Evolutionary conservation across 164 flowering plant genomes (phyloP).

Genomic region (Magnolia officinalis): DNA sequence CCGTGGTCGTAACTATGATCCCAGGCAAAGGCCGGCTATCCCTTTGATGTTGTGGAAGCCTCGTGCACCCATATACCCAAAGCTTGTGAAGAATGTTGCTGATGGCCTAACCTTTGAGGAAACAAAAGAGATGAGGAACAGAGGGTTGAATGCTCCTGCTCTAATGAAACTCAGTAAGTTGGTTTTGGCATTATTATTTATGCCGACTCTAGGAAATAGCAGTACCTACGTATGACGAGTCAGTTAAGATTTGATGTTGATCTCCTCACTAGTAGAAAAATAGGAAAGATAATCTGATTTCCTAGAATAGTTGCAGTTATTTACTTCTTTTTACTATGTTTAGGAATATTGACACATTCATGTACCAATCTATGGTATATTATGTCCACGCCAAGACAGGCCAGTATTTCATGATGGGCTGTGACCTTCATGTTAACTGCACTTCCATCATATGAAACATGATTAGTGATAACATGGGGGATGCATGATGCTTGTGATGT

Average conservation of each 20-base stretch:
- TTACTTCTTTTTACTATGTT: too few species aligned
- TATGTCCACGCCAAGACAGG: too few species aligned
- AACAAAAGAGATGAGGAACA: slow-evolving; percentile 77
- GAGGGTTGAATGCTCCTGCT: slow-evolving; percentile 59
- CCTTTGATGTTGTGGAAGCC: slow-evolving; percentile 96
- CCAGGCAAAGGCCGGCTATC: slow-evolving; percentile 59
- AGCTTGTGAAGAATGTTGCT: slow-evolving; percentile 76
- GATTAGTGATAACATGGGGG: neutral
- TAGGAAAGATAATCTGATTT: too few species aligned
- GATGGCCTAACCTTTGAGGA: slow-evolving; percentile 82
- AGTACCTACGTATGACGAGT: too few species aligned
- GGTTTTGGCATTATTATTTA: neutral
- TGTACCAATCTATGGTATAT: neutral
- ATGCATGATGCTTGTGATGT: slow-evolving; percentile 2
- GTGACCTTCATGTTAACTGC: neutral
- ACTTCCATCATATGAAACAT: neutral
- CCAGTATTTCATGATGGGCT: neutral
- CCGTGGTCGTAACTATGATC: slow-evolving; percentile 85
- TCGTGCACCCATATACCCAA: slow-evolving; percentile 77
- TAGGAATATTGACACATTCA: neutral
- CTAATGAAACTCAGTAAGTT: slow-evolving; percentile 81
- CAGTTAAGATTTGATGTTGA: too few species aligned
- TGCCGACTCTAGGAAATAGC: neutral
- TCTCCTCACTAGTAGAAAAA: too few species aligned
- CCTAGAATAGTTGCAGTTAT: too few species aligned